A percentile compares a stretch with the other conserved stretches of the same genome.
phyloP scores from a whole-genome alignment of 306 rosid species.

The Gynostemma pentaphyllum region DNA sequence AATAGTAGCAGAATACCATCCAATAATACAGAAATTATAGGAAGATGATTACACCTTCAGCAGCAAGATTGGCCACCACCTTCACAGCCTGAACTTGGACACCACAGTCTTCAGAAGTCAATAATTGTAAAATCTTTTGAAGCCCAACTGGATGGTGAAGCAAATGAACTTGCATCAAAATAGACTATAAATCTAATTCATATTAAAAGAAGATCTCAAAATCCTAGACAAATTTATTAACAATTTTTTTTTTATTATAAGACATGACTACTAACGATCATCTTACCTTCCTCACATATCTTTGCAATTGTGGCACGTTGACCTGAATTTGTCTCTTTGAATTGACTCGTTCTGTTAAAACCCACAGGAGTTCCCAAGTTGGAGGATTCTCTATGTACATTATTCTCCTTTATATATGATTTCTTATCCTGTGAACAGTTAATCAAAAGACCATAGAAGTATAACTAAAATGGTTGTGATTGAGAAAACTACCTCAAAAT shows the following conservation, averaged over 20 bases:
- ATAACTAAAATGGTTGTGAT: neutral
- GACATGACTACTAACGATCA: neutral
- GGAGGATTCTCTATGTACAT: slow-evolving; percentile 16
- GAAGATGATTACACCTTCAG: slow-evolving; percentile 42
- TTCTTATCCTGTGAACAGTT: slow-evolving; percentile 29
- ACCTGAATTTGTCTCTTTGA: slow-evolving; percentile 32
- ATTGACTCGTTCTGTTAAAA: slow-evolving; percentile 19
- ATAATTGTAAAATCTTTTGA: slow-evolving; percentile 43
- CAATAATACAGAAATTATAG: neutral
- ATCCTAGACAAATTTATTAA: neutral
- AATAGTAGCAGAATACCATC: neutral
- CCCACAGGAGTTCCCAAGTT: slow-evolving; percentile 24
- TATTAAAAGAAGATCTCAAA: neutral
- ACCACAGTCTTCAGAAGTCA: slow-evolving; percentile 44
- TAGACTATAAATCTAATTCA: slow-evolving; percentile 4
- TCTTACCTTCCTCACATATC: slow-evolving; percentile 61
- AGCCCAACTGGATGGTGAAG: slow-evolving; percentile 44
- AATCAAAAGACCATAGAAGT: neutral
- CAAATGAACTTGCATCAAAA: slow-evolving; percentile 10
- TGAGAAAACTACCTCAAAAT: slow-evolving; percentile 28
- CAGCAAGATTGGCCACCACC: slow-evolving; percentile 74
- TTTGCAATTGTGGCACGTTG: slow-evolving; percentile 58
- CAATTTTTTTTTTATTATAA: neutral
- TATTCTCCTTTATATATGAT: slow-evolving; percentile 34
- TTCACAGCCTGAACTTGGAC: slow-evolving; percentile 62